phyloP scores from a whole-genome alignment of 345 rosid genomes.

The Erucastrum elatum region DNA sequence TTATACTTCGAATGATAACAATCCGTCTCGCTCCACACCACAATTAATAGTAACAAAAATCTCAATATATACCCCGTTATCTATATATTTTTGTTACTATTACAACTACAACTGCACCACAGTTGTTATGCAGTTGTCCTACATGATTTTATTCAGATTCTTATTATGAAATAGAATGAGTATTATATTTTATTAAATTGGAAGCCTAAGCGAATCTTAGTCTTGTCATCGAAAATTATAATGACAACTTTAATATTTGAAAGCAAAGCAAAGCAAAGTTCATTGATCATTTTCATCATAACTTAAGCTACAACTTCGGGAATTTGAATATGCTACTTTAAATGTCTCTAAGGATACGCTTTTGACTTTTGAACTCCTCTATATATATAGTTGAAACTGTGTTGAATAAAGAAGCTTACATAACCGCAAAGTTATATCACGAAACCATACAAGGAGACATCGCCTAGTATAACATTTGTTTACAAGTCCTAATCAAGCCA shows the following conservation, averaged over 20 bases:
- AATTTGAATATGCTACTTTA: slow-evolving; percentile 29
- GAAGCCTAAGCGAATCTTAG: slow-evolving; percentile 13
- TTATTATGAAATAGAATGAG: too few species aligned
- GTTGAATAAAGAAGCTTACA: not conserved
- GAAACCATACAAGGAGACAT: not conserved
- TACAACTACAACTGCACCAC: too few species aligned
- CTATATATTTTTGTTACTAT: too few species aligned
- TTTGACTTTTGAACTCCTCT: slow-evolving; percentile 5
- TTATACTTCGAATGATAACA: too few species aligned
- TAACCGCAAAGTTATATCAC: not conserved
- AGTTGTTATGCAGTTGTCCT: too few species aligned
- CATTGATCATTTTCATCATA: slow-evolving; percentile 19
- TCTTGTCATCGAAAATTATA: not conserved
- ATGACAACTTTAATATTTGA: not conserved
- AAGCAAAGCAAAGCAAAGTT: slow-evolving; percentile 31
- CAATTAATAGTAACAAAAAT: too few species aligned
- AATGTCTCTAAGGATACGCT: slow-evolving; percentile 3
- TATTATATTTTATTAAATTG: slow-evolving; percentile 4
- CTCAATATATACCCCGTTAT: too few species aligned
- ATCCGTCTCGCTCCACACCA: too few species aligned
- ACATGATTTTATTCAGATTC: too few species aligned
- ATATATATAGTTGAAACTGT: slow-evolving; percentile 9
- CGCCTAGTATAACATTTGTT: not conserved
- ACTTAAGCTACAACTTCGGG: slow-evolving; percentile 39
- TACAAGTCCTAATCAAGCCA: not conserved